Evolutionary conservation across 257 asterid genomes (phyloP).

Genomic region (Dorcoceras hygrometricum): DNA sequence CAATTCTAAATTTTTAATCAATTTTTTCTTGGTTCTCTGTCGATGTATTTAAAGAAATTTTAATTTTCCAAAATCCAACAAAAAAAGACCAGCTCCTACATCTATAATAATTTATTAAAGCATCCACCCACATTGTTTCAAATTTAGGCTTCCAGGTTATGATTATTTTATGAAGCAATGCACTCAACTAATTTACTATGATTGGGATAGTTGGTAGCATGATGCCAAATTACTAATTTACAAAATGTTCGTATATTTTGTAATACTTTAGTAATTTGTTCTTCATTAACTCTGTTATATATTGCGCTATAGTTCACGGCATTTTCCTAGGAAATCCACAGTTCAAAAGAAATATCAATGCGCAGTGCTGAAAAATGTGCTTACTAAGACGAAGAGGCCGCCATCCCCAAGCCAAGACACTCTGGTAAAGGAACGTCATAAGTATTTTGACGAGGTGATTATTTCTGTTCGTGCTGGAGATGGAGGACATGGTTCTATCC

Average conservation of each 20-base stretch:
- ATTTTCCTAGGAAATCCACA: constrained; percentile 28
- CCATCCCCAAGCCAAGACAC: constrained; percentile 52
- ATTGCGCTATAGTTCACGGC: no score
- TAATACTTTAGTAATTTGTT: no score
- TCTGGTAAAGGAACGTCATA: constrained; percentile 67
- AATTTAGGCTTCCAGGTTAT: neutral
- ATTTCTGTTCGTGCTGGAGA: constrained; percentile 89
- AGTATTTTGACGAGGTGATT: constrained; percentile 80
- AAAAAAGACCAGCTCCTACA: no score
- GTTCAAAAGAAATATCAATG: constrained; percentile 20
- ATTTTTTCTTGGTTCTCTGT: no score
- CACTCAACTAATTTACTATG: neutral
- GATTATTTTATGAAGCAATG: neutral
- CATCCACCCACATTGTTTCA: neutral
- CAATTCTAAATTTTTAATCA: no score
- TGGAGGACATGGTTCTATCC: constrained; percentile 88
- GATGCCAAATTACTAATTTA: neutral
- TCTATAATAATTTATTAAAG: no score
- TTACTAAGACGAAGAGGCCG: constrained; percentile 49
- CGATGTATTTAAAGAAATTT: no score
- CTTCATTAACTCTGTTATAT: no score
- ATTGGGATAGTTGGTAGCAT: neutral
- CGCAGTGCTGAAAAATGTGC: constrained; percentile 33
- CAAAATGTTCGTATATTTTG: no score
- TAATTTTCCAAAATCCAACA: no score